Evolutionary conservation across 106 monocot species (phyloP).

Genomic region (Gastrodia elata): DNA sequence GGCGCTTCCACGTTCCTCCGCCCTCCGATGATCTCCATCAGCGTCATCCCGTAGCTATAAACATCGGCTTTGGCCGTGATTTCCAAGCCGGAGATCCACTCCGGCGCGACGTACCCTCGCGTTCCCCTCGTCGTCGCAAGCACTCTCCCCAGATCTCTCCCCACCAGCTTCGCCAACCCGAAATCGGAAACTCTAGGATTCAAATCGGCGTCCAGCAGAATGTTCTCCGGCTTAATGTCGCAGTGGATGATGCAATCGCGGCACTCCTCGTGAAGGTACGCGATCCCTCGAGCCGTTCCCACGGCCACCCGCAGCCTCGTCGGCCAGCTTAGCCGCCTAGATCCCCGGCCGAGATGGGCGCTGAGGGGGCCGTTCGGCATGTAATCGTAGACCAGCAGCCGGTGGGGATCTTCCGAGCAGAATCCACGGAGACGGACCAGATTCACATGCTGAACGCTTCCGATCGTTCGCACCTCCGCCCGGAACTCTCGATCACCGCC

Average conservation of each 20-base stretch:
- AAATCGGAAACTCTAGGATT: slow-evolving; percentile 46
- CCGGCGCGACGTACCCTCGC: slow-evolving; percentile 62
- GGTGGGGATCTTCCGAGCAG: slow-evolving; percentile 45
- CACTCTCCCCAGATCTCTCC: slow-evolving; percentile 42
- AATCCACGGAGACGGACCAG: slow-evolving; percentile 56
- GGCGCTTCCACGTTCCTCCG: slow-evolving; percentile 33
- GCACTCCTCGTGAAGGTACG: slow-evolving; percentile 62
- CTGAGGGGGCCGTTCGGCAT: slow-evolving; percentile 44
- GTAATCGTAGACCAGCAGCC: slow-evolving; percentile 56
- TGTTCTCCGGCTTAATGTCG: slow-evolving; percentile 71
- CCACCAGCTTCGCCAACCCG: slow-evolving; percentile 51
- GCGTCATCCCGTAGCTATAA: slow-evolving; percentile 65
- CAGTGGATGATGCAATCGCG: slow-evolving; percentile 52
- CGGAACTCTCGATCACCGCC: slow-evolving; percentile 53
- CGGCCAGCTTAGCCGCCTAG: slow-evolving; percentile 24
- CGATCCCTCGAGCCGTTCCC: slow-evolving; percentile 37
- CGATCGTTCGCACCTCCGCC: slow-evolving; percentile 54
- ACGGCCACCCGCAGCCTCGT: slow-evolving; percentile 25
- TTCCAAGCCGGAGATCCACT: slow-evolving; percentile 49
- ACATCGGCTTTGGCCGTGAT: slow-evolving; percentile 60
- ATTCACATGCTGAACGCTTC: slow-evolving; percentile 52
- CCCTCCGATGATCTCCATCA: slow-evolving; percentile 45
- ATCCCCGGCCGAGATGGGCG: slow-evolving; percentile 23
- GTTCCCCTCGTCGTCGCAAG: slow-evolving; percentile 45
- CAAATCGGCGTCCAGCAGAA: slow-evolving; percentile 26